Evolutionary conservation across 192 early-diverging fungal genomes (phyloP), one percentile per base, ranked within the genome.

Genomic region (Coemansia furcata): DNA sequence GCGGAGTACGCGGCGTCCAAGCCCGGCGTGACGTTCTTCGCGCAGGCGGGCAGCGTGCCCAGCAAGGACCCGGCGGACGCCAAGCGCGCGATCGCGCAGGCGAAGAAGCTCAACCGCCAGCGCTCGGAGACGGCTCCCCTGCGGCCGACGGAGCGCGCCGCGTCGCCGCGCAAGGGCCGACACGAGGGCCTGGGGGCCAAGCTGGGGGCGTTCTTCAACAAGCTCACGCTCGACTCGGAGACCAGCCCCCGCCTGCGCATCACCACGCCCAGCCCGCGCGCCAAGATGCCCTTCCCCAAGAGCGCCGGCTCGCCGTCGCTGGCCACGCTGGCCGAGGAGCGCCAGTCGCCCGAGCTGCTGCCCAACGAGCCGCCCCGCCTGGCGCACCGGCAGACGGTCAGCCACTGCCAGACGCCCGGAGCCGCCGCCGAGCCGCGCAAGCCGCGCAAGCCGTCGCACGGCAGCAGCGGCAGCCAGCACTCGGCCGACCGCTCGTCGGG

Each of bases 121-220:
- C 71, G 80, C 42, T 82, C 80, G 30, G 80, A 82, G 49, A 82
- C 80, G 4, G 80, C 80, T 2, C 80, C 80, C 11, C 59, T 77
- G 66, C 74, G 72, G 2, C 74, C 72, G 15, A 33, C 54, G 62
- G 43, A 64, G 67, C 73, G 78, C 15, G 69, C 64, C 0, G 57
- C 57, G 44, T 71, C 67, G 10, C 68, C 80, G 36, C 80, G 80
- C 59, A 74, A 71, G 44, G 71, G 66, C 54, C 46, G 66, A 14
- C 73, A 77, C 66, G 72, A 73, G 29, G 80, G 80, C 19, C 72
- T 82, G 33, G 66, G 80, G 9, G 80, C 80, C 36, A 69, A 69
- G 59, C 68, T 82, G 32, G 80, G 80, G 9, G 80, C 80, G 11
- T 77, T 82, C 40, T 82, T 82, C 63, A 76, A 72, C 59, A 77